A percentile compares a stretch with the other conserved stretches of the same genome.
Conservation (phyloP, 495 filamentous ascomycete genomes). For the Astrocystis sublimbata region DNA sequence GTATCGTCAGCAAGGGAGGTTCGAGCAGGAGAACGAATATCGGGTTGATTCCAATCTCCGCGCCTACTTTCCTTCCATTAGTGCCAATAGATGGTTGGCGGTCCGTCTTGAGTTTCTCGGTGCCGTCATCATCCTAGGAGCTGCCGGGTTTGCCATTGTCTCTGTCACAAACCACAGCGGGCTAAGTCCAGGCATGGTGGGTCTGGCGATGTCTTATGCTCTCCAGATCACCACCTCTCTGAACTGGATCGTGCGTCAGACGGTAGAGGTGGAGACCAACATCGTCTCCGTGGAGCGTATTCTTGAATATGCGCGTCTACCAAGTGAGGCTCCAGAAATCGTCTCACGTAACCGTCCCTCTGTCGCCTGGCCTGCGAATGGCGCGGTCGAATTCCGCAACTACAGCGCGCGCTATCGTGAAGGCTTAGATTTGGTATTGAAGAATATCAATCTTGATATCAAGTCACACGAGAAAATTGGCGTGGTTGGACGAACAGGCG, state of each 20-base stretch:
- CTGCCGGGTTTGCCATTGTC: conserved; percentile 79
- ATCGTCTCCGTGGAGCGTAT: conserved; percentile 98
- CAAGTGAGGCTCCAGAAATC: conserved; percentile 93
- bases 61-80: conserved; percentile 96
- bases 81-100: conserved; percentile 94
- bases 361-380: conserved; percentile 88
- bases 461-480: conserved; percentile 97
- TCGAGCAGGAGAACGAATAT: conserved; percentile 95
- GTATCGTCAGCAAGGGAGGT: conserved; percentile 84
- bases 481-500: conserved; percentile 93
- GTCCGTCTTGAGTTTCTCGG: conserved; percentile 96
- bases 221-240: conserved; percentile 97
- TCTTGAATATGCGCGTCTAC: conserved; percentile 90
- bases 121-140: conserved; percentile 85
- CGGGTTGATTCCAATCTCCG: conserved; percentile 93
- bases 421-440: conserved; percentile 87
- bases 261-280: conserved; percentile 98
- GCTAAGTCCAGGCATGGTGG: conserved; percentile 77
- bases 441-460: conserved; percentile 87
- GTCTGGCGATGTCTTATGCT: conserved; percentile 94
- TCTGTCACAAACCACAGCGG: conserved; percentile 71
- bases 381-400: conserved; percentile 86
- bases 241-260: conserved; percentile 99
- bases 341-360: conserved; percentile 84
- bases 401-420: conserved; percentile 92